Percentiles rank a stretch among this genome's conserved stretches.
Evolutionary conservation across 2,329 filamentous ascomycete genomes (phyloP).

Genomic region (Xylariaceae sp.): DNA sequence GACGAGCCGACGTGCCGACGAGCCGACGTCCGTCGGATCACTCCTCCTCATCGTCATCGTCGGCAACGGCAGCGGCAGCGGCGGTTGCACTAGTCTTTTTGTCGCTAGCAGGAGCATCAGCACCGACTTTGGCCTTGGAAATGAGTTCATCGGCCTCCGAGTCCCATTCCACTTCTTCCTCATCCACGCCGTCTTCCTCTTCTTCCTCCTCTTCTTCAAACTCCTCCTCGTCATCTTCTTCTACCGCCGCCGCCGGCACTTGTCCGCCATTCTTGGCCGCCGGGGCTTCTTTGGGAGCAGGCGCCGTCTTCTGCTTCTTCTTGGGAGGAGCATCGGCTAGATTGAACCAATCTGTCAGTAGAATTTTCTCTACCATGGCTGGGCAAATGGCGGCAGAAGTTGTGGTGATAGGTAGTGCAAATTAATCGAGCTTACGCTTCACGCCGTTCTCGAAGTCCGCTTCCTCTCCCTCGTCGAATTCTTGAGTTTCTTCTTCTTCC

Average conservation of each 20-base stretch:
- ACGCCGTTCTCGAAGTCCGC: slow-evolving; percentile 30
- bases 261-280: slow-evolving; percentile 25
- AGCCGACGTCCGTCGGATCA: neutral
- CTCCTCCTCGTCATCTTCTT: slow-evolving; percentile 4
- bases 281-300: slow-evolving; percentile 21
- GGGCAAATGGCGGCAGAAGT: neutral
- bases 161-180: slow-evolving; percentile 19
- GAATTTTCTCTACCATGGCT: neutral
- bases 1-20: too few relatives aligned
- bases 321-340: slow-evolving; percentile 28
- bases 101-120: slow-evolving; percentile 23
- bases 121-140: slow-evolving; percentile 26
- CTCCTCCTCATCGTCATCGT: slow-evolving; percentile 27
- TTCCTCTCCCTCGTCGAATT: slow-evolving; percentile 28
- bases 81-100: slow-evolving; percentile 14
- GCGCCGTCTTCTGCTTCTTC: slow-evolving; percentile 31
- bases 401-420: neutral
- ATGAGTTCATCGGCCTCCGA: slow-evolving; percentile 23
- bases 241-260: neutral
- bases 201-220: slow-evolving; percentile 24
- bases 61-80: slow-evolving; percentile 19
- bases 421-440: slow-evolving; percentile 25
- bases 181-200: slow-evolving; percentile 19
- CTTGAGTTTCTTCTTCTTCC: slow-evolving; percentile 29
- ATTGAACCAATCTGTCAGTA: slow-evolving; percentile 12